Evolutionary conservation across 495 filamentous ascomycete genomes (phyloP), one percentile per base, ranked within the genome.

Genomic region (Tetracladium marchalianum): DNA sequence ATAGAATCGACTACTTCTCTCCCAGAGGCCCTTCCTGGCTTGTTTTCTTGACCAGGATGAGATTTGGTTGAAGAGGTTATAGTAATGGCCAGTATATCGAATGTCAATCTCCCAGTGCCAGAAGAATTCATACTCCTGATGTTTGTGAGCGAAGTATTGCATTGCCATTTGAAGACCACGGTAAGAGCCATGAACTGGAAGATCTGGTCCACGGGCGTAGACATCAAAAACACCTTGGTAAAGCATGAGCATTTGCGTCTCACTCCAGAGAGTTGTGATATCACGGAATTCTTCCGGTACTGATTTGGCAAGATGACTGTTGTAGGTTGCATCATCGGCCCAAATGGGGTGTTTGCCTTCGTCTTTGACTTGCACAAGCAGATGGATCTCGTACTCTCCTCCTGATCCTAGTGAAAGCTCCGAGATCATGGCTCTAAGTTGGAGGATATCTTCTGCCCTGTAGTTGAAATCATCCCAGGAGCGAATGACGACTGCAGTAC

Each of bases 71-170:
- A 97, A 85, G 18, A 97, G 69, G 53, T 95, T 83, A 62, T 94
- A 92, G 72, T 83, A 94, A 63, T 98, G 90, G n/a, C 92, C 93
- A 0, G 84, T 95, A 62, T 95, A 95, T 3, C 92, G 82, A 32
- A 87, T 80, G 58, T 98, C 92, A 83, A 97, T 94, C 65, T 98
- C 92, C 89, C 90, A 96, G 57, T 98, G 89, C 92, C 92, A 98
- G 65, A 90, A 85, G 64, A 81, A 86, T 47, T 97, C 93, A 59
- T 92, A 98, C 58, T 96, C 90, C 0, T 86, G 85, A 61, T 98
- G 92, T 35, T 79, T 75, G 52, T 86, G 78, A 12, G 90, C 83
- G 57, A 95, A 98, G 62, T 85, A 82, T 57, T 96, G 92, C 68
- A 97, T 78, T 9, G 90, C 86, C 87, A 96, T 90, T 59, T 86